Base-by-base conservation (phyloP, 441 rosid species). In the Populus trichocarpa region DNA sequence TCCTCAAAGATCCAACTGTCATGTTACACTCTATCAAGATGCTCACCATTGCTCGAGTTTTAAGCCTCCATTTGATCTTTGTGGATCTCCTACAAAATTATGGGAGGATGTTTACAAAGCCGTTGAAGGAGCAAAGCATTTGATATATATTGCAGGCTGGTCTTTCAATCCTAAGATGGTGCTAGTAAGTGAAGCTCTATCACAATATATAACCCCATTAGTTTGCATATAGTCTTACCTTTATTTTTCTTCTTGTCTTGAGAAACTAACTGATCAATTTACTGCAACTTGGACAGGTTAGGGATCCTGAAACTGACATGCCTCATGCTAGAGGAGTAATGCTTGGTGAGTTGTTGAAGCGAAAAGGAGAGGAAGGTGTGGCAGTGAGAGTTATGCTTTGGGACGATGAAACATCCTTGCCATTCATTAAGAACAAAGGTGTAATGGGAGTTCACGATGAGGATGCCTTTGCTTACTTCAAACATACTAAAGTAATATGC, bases 141-240 rank as follows among this genome's bases (percentile, higher is more conserved):
- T 95, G 82, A 84, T 95, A 73, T 95, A 93, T 85, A 91, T 95
- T 16, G 96, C 92, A 6, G 97, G 94, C 64, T 93, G 99, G 98
- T 92, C 96, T 76, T 76, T 93, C 81, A 95, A 91, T 82, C 99
- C 98, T 9, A 88, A 90, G 65, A 86, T 89, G 72, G 88, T 85
- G 28, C 85, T 93, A 73, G 99, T 95, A 89, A 85, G 66, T 81
- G 20, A 23, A 32, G 26, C 2, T 10, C 16, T 26, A n/a, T 10
- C 42, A 36, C 12, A 13, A 23, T 28, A 25, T 25, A 35, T 7
- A 59, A 10, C 33, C 10, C 32, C 25, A 25, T 25, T 25, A 25
- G 11, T 57, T 66, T 23, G 9, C 16, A 50, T 71, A 11, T 7
- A 22, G 23, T 40, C 5, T 46, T 14, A 42, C 57, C 18, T 46